Base-by-base conservation (phyloP, 805 yeast species). In the Candida parachauliodes region DNA sequence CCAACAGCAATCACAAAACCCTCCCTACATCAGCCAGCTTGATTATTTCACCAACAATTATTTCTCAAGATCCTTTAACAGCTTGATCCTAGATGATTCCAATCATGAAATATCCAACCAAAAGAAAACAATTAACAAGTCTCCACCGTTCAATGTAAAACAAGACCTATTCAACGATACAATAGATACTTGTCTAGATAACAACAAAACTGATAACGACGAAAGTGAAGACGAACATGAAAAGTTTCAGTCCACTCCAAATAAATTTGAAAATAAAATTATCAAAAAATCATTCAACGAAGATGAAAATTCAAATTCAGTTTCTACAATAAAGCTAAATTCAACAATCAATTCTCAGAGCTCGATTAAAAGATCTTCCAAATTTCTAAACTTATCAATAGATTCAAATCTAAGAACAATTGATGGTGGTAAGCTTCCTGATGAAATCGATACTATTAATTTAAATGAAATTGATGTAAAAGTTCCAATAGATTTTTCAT, bases 141-240 rank as follows among this genome's bases (percentile, higher is more conserved):
- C 68, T 14, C 72, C 72, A 8, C 70, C 70, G 1, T 65, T 66
- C 48, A 64, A 64, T 41, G 54, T 63, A 34, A 64, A 65, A 37
- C 55, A 57, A 19, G 60, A 54, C 43, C 37, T 45, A n/a, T 48
- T 47, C 22, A 54, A 49, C 22, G 50, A 52, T n/a, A 31, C 32
- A 12, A 47, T 53, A n/a, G 62, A 56, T 29, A 50, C 45, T 21
- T 45, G 37, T 29, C 34, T 46, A n/a, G 54, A 46, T 36, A 51
- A 19, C 5, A 19, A 47, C 36, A 34, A 23, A 12, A 24, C 28
- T 20, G 41, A 29, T 3, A 43, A 29, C 14, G 48, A 43, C 6
- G 27, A 31, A 8, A 16, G 11, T 8, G n/a, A n/a, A n/a, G n/a
- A n/a, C n/a, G n/a, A n/a, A n/a, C n/a, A n/a, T n/a, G n/a, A n/a